Evolutionary conservation across 495 filamentous ascomycete genomes (phyloP), one percentile per base, ranked within the genome.

Genomic region (Extremus antarcticus): DNA sequence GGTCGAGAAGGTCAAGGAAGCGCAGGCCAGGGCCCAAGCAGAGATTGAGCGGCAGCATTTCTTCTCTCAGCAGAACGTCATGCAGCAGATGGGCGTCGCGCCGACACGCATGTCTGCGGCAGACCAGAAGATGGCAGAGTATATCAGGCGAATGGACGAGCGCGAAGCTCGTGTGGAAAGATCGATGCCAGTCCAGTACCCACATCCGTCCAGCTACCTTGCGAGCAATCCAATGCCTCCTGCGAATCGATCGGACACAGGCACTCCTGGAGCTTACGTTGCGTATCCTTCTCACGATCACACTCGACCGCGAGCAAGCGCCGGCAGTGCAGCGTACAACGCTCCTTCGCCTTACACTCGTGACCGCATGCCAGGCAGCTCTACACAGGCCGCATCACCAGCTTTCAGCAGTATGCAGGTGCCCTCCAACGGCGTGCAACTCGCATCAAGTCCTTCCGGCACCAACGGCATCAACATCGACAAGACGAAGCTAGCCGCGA

Each of bases 1-100:
- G 1, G 50, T 62, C 17, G 59, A 62, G 45, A 39, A 40, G 40
- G 50, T 41, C 55, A 53, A 38, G 50, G 53, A 50, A 2, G 25
- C 50, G 39, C 50, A 54, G 17, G 50, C 55, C 10, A 47, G 25
- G 15, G 51, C 46, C 21, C 35, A 54, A 11, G 45, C 54, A 32
- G 59, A 58, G 48, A 51, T 51, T 50, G 59, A 50, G 22, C 43
- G 50, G 13, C 54, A 57, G 46, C 47, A 53, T 16, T 25, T 53
- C 2, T 43, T 56, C 13, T n/a, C 57, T 9, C 52, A 60, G 8
- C 57, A 60, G 57, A 52, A 60, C 17, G 24, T 56, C 2, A 24
- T 51, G 35, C 57, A 56, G 24, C 53, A 56, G 47, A 60, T 56
- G 53, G 53, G 53, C 25, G 20, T 60, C 25, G 53, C 57, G 13